Conservation (phyloP, 179 eudicot species). For the Heliamphora pulchella region DNA sequence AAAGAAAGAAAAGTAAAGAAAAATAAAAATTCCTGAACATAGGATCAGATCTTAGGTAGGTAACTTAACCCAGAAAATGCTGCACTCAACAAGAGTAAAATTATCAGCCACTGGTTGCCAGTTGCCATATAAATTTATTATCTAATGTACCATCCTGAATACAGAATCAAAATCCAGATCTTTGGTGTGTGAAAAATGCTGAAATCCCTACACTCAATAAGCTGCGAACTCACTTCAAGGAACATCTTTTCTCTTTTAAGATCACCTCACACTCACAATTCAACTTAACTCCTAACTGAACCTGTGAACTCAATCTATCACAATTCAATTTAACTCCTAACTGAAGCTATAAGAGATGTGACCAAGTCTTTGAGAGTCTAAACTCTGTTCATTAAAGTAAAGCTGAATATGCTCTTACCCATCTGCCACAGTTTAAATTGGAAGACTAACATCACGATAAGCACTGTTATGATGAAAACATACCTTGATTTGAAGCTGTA, state of each 20-base stretch:
- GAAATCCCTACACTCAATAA: neutral
- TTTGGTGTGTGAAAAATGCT: too few relatives aligned
- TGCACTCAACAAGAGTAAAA: neutral
- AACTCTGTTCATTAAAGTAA: neutral
- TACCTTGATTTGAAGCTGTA: slow-evolving; percentile 42
- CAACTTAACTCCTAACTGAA: too few relatives aligned
- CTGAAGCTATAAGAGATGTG: too few relatives aligned
- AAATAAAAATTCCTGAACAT: too few relatives aligned
- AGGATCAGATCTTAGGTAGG: too few relatives aligned
- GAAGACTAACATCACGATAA: neutral
- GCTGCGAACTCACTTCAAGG: neutral
- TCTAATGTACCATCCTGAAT: neutral
- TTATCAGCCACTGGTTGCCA: neutral
- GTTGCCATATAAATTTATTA: neutral
- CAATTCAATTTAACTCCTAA: too few relatives aligned
- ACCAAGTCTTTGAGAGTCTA: too few relatives aligned
- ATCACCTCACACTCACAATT: too few relatives aligned
- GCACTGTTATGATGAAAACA: neutral
- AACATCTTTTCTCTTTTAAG: neutral
- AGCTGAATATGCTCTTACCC: neutral
- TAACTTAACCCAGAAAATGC: too few relatives aligned
- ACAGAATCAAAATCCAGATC: neutral
- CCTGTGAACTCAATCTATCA: too few relatives aligned
- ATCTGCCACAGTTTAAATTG: neutral
- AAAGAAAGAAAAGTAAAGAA: too few relatives aligned